Conservation (phyloP, 164 flowering plant genomes). For the Echeveria elegans region DNA sequence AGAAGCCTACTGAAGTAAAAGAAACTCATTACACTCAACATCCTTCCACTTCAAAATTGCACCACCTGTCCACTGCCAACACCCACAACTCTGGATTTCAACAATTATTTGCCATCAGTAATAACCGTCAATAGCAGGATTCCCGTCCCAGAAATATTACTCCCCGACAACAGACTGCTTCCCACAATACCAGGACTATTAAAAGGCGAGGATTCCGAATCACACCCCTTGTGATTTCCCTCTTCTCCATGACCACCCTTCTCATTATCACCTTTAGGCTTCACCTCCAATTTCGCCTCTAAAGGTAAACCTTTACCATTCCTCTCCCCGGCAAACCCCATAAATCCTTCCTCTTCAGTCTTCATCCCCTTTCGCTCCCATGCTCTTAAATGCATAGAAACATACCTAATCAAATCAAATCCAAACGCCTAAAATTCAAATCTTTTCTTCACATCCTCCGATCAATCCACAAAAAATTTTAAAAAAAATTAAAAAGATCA, state of each 20-base stretch:
- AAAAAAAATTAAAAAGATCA: no score
- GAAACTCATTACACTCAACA: no score
- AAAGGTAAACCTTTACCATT: slow-evolving; percentile 15
- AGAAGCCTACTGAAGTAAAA: no score
- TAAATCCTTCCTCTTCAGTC: slow-evolving; percentile 17
- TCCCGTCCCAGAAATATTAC: slow-evolving; percentile 30
- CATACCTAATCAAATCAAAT: no score
- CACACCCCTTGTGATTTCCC: slow-evolving; percentile 37
- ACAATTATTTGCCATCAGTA: no score
- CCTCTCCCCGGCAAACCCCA: slow-evolving; percentile 7
- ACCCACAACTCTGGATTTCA: no score
- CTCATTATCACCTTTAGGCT: not conserved
- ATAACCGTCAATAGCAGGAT: no score
- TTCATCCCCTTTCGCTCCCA: slow-evolving; percentile 36
- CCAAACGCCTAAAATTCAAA: not conserved
- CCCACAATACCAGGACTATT: slow-evolving; percentile 31
- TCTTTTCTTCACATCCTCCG: not conserved
- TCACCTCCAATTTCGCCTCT: slow-evolving; percentile 13
- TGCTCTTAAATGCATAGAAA: slow-evolving; percentile 36
- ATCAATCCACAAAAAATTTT: no score
- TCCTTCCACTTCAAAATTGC: no score
- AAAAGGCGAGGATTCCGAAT: slow-evolving; percentile 37
- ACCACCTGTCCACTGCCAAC: no score
- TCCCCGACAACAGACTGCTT: slow-evolving; percentile 26
- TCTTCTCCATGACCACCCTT: slow-evolving; percentile 19